These are phyloP conservation scores for Ophiostoma ulmi DNA, from an alignment of 2,329 filamentous ascomycete species.

Conservation along the genomic window DNA sequence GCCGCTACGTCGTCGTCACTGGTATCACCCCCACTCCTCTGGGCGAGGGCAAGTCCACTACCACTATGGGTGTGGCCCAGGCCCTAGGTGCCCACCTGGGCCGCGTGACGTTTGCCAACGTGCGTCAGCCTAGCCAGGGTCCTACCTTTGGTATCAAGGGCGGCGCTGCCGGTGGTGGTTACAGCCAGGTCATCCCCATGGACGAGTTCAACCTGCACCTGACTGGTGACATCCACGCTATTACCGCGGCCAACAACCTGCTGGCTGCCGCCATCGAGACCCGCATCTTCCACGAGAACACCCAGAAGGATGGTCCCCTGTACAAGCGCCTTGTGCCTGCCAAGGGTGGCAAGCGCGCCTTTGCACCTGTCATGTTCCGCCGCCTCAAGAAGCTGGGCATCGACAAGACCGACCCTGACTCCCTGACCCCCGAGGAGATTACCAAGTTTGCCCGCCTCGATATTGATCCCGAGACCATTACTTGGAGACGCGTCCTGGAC, in stretches of 20 bases:
- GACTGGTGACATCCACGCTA: constrained; percentile 96
- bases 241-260: constrained; percentile 94
- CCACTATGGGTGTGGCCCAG: constrained; percentile 91
- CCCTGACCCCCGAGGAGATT: constrained; percentile 86
- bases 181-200: constrained; percentile 99
- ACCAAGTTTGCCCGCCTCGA: constrained; percentile 84
- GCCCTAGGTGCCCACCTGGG: constrained; percentile 84
- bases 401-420: constrained; percentile 86
- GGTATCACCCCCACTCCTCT: constrained; percentile 96
- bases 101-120: constrained; percentile 89
- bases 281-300: constrained; percentile 95
- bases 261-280: constrained; percentile 95
- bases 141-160: constrained; percentile 99
- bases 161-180: constrained; percentile 91
- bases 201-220: constrained; percentile 98
- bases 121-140: constrained; percentile 92
- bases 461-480: constrained; percentile 95
- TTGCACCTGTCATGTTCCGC: constrained; percentile 86
- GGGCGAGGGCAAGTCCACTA: constrained; percentile 97
- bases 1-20: constrained; percentile 85
- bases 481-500: constrained; percentile 91
- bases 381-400: constrained; percentile 94
- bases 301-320: constrained; percentile 82
- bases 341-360: constrained; percentile 85
- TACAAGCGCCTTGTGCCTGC: constrained; percentile 82